Evolutionary conservation across 2,329 filamentous ascomycete species (phyloP).

Genomic region (Cordyceps sp.): DNA sequence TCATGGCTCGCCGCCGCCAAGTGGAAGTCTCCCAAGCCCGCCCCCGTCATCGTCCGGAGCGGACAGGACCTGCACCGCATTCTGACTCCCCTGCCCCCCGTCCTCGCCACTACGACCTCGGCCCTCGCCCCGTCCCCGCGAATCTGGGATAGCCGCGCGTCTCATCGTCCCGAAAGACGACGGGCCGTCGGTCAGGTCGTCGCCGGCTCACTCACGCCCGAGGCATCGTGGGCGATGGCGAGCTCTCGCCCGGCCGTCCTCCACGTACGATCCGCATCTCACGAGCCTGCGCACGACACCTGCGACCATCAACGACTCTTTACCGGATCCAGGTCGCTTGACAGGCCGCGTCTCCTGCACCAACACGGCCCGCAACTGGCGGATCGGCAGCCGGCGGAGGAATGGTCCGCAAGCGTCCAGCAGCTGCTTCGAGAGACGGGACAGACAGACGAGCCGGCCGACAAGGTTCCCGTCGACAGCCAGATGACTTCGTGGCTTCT

Average conservation of each 20-base stretch:
- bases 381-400: slow-evolving; percentile 3
- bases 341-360: not conserved
- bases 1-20: slow-evolving; percentile 1
- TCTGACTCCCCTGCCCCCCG: slow-evolving; percentile 18
- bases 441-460: slow-evolving; percentile 30
- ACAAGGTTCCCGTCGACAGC: slow-evolving; percentile 21
- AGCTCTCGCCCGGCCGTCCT: too few species aligned
- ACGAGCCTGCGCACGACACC: too few species aligned
- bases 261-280: too few species aligned
- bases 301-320: too few species aligned
- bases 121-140: not conserved
- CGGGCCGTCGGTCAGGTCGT: too few species aligned
- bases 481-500: slow-evolving; percentile 11
- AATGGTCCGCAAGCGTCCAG: slow-evolving; percentile 21
- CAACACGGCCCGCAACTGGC: not conserved
- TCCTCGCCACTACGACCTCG: slow-evolving; percentile 10
- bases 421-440: slow-evolving; percentile 32
- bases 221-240: too few species aligned
- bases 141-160: not conserved
- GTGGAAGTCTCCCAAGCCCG: not conserved
- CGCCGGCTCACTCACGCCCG: too few species aligned
- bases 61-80: slow-evolving; percentile 22
- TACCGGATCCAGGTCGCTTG: not conserved
- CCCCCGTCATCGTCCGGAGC: slow-evolving; percentile 13
- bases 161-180: not conserved